These are phyloP conservation scores for Candida corydali DNA, from an alignment of 805 yeast species.

Conservation along the genomic window DNA sequence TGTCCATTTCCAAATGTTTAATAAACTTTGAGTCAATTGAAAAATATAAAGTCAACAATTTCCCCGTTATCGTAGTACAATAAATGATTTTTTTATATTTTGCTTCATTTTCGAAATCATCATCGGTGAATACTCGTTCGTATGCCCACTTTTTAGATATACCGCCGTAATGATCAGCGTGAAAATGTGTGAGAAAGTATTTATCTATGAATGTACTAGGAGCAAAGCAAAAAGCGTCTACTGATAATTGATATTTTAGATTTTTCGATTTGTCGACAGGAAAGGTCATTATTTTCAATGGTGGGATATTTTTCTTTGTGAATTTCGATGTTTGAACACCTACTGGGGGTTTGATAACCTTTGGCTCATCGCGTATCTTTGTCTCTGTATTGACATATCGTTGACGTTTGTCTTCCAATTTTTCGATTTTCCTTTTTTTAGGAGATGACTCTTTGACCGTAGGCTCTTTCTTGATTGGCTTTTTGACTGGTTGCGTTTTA, in stretches of 20 bases:
- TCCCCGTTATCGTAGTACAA: slow-evolving; percentile 67
- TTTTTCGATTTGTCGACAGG: slow-evolving; percentile 13
- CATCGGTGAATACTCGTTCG: slow-evolving; percentile 31
- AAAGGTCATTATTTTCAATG: slow-evolving; percentile 49
- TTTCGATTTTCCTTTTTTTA: slow-evolving; percentile 14
- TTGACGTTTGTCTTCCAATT: slow-evolving; percentile 13
- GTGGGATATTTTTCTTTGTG: slow-evolving; percentile 42
- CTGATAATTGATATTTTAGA: slow-evolving; percentile 40
- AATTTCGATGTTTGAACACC: slow-evolving; percentile 1
- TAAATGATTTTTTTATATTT: slow-evolving; percentile 56
- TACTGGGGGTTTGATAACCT: slow-evolving; percentile 5
- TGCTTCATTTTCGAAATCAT: slow-evolving; percentile 19
- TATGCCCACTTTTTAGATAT: slow-evolving; percentile 68
- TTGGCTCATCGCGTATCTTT: slow-evolving; percentile 3
- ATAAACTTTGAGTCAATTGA: slow-evolving; percentile 50
- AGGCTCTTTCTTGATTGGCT: neutral
- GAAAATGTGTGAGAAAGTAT: slow-evolving; percentile 79
- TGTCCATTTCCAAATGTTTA: slow-evolving; percentile 34
- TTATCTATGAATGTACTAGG: slow-evolving; percentile 42
- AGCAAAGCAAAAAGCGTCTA: slow-evolving; percentile 62
- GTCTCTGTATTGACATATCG: slow-evolving; percentile 12
- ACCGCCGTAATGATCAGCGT: slow-evolving; percentile 93
- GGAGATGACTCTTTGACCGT: neutral
- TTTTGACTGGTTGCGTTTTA: no score
- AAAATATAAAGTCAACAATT: slow-evolving; percentile 50